phyloP scores from a whole-genome alignment of 164 flowering plant genomes.

The Vitis vinifera region DNA sequence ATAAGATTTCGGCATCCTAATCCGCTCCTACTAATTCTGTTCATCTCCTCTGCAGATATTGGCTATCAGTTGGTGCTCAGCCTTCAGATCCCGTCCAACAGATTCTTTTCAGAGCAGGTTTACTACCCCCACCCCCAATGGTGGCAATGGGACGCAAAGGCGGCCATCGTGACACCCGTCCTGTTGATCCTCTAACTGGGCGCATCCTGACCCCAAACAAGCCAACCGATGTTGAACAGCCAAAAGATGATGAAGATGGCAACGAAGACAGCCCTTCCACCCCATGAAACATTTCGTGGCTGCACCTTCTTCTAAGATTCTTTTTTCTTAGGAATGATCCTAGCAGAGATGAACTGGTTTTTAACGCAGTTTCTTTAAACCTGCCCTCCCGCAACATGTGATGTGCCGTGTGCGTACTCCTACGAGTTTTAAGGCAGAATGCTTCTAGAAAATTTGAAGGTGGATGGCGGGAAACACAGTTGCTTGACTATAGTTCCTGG shows the following conservation, averaged over 20 bases:
- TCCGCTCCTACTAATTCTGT: not conserved
- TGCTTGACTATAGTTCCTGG: no score
- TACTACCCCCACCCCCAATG: slow-evolving; percentile 94
- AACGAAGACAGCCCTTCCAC: not conserved
- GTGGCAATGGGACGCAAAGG: slow-evolving; percentile 87
- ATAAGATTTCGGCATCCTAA: not conserved
- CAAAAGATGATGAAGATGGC: slow-evolving; percentile 15
- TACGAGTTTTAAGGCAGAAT: no score
- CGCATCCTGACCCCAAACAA: slow-evolving; percentile 32
- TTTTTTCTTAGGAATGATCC: no score
- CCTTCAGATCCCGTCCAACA: slow-evolving; percentile 76
- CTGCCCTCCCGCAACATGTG: no score
- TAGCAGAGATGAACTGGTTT: no score
- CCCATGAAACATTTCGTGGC: not conserved
- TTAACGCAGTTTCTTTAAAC: no score
- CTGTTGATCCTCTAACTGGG: slow-evolving; percentile 76
- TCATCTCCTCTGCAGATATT: slow-evolving; percentile 43
- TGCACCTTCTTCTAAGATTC: no score
- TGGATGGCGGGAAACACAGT: no score
- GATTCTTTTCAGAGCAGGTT: slow-evolving; percentile 67
- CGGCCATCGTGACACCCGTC: slow-evolving; percentile 80
- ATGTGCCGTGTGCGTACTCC: no score
- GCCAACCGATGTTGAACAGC: slow-evolving; percentile 14
- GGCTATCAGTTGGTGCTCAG: slow-evolving; percentile 82
- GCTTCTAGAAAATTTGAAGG: no score